Conservation (phyloP, 2,329 filamentous ascomycete genomes). For the Colletotrichum spinosum region DNA sequence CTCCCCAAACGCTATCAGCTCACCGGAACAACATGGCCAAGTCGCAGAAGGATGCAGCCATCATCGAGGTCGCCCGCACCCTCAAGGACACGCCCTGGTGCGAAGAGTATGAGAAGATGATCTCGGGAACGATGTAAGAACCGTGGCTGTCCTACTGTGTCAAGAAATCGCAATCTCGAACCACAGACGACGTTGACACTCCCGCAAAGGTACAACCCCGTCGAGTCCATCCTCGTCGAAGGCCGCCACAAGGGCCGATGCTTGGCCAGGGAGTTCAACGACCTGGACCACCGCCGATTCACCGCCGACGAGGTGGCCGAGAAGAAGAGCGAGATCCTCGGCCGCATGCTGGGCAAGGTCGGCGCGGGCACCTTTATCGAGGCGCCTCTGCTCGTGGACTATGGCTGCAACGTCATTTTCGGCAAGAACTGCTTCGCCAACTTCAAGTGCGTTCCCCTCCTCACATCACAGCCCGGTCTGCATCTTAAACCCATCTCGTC, state of each 20-base stretch:
- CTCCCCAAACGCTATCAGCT: neutral
- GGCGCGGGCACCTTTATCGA: slow-evolving; percentile 66
- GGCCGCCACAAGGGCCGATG: slow-evolving; percentile 61
- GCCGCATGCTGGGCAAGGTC: slow-evolving; percentile 56
- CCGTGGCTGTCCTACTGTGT: rapidly evolving
- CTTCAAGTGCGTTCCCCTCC: slow-evolving; percentile 47
- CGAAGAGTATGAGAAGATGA: slow-evolving; percentile 34
- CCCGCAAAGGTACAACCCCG: slow-evolving; percentile 56
- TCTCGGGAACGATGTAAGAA: slow-evolving; percentile 33
- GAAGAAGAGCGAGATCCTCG: slow-evolving; percentile 55
- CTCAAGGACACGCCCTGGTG: slow-evolving; percentile 21
- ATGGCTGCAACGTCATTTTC: slow-evolving; percentile 70
- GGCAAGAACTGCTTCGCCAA: slow-evolving; percentile 70
- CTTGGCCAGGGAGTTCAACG: slow-evolving; percentile 60
- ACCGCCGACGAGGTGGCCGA: slow-evolving; percentile 41
- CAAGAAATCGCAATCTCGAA: neutral
- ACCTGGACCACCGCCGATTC: slow-evolving; percentile 66
- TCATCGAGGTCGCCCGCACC: slow-evolving; percentile 12
- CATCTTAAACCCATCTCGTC: neutral
- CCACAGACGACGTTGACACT: neutral
- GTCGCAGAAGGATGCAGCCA: slow-evolving; percentile 11
- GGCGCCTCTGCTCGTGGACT: slow-evolving; percentile 69
- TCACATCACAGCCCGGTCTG: neutral
- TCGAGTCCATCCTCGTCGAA: slow-evolving; percentile 55
- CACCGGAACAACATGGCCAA: slow-evolving; percentile 11